These are phyloP conservation scores for Solanum chacoense DNA, from an alignment of 305 asterid genomes.

Conservation along the genomic window DNA sequence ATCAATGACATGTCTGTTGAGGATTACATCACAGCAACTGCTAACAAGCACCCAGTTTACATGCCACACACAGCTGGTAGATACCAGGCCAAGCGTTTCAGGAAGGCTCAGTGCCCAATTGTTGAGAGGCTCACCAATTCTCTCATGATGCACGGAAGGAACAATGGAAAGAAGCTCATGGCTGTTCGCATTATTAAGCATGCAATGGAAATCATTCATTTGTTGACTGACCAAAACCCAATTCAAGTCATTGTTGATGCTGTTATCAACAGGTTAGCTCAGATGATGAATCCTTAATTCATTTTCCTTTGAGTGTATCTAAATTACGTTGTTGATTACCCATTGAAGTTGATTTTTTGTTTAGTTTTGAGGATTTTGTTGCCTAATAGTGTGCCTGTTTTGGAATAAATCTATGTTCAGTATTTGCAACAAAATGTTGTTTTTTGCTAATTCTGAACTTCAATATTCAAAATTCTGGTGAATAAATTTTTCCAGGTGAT, in stretches of 20 bases:
- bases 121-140: constrained; percentile 79
- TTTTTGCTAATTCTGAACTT: background rate
- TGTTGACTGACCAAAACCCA: constrained; percentile 64
- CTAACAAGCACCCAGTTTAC: constrained; percentile 51
- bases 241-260: constrained; percentile 80
- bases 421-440: background rate
- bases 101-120: constrained; percentile 89
- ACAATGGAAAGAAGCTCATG: constrained; percentile 86
- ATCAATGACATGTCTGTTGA: constrained; percentile 63
- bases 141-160: constrained; percentile 81
- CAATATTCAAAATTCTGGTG: background rate
- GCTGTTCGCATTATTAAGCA: constrained; percentile 78
- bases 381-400: background rate
- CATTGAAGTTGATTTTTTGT: background rate
- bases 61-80: constrained; percentile 86
- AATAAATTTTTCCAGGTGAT: background rate
- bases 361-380: too few species aligned
- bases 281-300: background rate
- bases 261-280: constrained; percentile 55
- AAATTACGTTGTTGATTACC: background rate
- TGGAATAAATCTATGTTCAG: background rate
- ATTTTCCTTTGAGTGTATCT: background rate
- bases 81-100: constrained; percentile 69
- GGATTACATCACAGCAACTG: constrained; percentile 74
- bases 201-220: constrained; percentile 83